Evolutionary conservation across 2,329 filamentous ascomycete genomes (phyloP), one percentile per base, ranked within the genome.

Genomic region (Paradendryphiella salina): DNA sequence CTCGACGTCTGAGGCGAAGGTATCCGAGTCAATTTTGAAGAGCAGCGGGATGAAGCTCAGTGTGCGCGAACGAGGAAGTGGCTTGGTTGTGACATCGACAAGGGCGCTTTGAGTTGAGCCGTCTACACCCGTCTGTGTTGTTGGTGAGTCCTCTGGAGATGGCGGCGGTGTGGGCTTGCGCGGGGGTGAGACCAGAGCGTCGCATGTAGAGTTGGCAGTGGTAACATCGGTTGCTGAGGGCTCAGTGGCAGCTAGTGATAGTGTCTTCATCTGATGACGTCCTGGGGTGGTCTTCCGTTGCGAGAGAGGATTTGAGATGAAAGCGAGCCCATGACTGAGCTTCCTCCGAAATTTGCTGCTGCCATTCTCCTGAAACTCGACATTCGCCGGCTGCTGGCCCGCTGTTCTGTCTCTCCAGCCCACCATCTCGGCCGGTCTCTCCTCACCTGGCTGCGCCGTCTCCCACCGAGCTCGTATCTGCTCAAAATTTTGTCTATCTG

Each of bases 381-480:
- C 41, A 34, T 38, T 35, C 23, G 42, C 32, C 31, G 48, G 36
- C 41, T 59, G 58, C 36, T 60, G 59, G 21, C 41, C 40, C 4
- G 41, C 21, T 18, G 59, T 50, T 44, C 59, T 69, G 13, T 60
- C 63, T 33, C 59, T 68, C 43, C 63, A 64, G 43, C 64, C 63
- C 21, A 60, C 59, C 69, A 71, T 72, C 7, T 43, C 56, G 35
- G 36, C 43, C n/a, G 49, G 29, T 20, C 29, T 35, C 9, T 52
- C 51, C 39, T 50, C 52, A 37, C 33, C 15, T 18, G 46, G 32
- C 42, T 64, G 57, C 35, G 52, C 63, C 11, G 64, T 54, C 60
- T 73, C 69, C 69, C 69, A 73, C 20, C 50, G 63, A 57, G 70
- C 67, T 18, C 67, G 66, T 20, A 73, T 52, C 34, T 64, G 58